Percentiles rank a stretch among this genome's conserved stretches.
phyloP scores from a whole-genome alignment of 1,284 basidiomycete genomes.

The Cryptococcus maquisensis region DNA sequence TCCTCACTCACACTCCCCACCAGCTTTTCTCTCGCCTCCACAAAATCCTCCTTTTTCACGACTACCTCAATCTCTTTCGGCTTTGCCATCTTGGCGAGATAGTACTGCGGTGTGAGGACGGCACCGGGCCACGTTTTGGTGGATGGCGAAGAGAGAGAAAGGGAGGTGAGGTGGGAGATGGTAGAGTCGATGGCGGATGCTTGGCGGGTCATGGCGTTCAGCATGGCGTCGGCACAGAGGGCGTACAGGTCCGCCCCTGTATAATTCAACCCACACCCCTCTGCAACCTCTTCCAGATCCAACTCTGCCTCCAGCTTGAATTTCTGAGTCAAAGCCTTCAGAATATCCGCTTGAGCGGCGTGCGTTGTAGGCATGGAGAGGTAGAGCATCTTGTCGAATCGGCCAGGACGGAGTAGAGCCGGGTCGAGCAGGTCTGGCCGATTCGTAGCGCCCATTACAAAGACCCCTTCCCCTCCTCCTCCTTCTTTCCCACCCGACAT shows the following conservation, averaged over 20 bases:
- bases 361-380: slow-evolving; percentile 88
- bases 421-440: slow-evolving; percentile 92
- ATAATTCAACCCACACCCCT: slow-evolving; percentile 83
- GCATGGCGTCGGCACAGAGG: slow-evolving; percentile 90
- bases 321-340: slow-evolving; percentile 87
- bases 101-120: slow-evolving; percentile 80
- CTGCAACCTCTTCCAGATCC: slow-evolving; percentile 63
- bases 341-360: slow-evolving; percentile 77
- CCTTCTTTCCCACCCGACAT: slow-evolving; percentile 55
- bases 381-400: slow-evolving; percentile 97
- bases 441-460: slow-evolving; percentile 98
- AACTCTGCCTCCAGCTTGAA: slow-evolving; percentile 75
- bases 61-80: slow-evolving; percentile 61
- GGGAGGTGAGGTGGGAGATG: slow-evolving; percentile 55
- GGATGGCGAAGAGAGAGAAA: slow-evolving; percentile 45
- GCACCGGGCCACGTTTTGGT: slow-evolving; percentile 54
- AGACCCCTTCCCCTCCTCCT: slow-evolving; percentile 61
- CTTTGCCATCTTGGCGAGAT: slow-evolving; percentile 77
- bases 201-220: slow-evolving; percentile 89
- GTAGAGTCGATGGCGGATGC: slow-evolving; percentile 72
- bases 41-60: slow-evolving; percentile 54
- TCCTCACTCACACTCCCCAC: slow-evolving; percentile 81
- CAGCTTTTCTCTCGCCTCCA: slow-evolving; percentile 66
- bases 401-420: slow-evolving; percentile 84
- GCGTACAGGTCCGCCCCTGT: slow-evolving; percentile 99